Evolutionary conservation across 441 rosid species (phyloP), one percentile per base, ranked within the genome.

Genomic region (Dalechampia spathulata): DNA sequence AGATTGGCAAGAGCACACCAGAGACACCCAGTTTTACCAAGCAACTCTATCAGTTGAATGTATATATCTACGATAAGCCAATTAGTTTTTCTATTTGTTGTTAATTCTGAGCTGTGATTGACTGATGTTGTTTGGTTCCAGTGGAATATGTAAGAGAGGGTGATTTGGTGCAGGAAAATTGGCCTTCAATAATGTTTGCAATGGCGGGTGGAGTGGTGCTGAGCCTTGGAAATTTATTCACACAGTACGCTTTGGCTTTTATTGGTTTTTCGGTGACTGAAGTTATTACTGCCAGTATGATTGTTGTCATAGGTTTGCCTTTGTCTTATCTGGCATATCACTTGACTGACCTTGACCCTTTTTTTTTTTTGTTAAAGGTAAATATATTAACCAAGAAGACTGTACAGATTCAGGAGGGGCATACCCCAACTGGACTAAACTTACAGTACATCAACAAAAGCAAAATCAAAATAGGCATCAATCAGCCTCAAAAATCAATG

Each of bases 151-250:
- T 21, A 15, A 15, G 11, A 36, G n/a, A 8, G 58, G 49, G 26
- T 63, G 49, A 49, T 64, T 75, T 63, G 67, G 34, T 45, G 64
- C 71, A 87, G 98, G 87, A 82, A 38, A 90, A 90, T 65, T 85
- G 94, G 92, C 85, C 87, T 28, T 83, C 85, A 2, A 82, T 83
- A 57, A 55, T 85, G 83, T 90, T 87, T 69, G 98, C 98, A 47
- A 72, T 83, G 83, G 85, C 65, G 16, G 88, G 95, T 41, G 96
- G 95, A 36, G 22, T 82, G 28, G 77, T 78, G 57, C 87, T 87
- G 36, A 78, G 90, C 74, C 61, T 87, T 4, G 98, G 96, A 37
- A 91, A 83, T 68, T 68, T 91, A 27, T 62, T 85, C 36, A 76
- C 92, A 22, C 96, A 83, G 62, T 87, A 91, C 68, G 95, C 96